phyloP scores from a whole-genome alignment of 768 basidiomycete genomes.

The Mycena kentingensis region DNA sequence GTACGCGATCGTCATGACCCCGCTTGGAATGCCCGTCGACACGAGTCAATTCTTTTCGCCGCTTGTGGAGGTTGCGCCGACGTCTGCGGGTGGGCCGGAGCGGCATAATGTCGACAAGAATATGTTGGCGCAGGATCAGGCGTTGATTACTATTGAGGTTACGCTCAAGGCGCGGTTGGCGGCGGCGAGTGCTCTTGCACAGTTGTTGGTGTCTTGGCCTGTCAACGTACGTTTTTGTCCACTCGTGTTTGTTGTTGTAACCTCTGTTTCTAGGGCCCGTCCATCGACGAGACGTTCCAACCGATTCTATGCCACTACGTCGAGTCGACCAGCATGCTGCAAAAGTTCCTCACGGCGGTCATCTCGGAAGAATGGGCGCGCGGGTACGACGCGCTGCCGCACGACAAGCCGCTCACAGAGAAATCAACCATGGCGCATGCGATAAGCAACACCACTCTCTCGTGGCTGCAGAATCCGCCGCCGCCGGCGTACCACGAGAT shows the following conservation, averaged over 20 bases:
- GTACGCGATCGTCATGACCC: slow-evolving; percentile 89
- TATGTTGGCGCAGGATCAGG: slow-evolving; percentile 88
- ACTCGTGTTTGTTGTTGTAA: neutral
- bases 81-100: slow-evolving; percentile 53
- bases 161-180: slow-evolving; percentile 80
- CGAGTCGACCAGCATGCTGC: slow-evolving; percentile 87
- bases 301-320: slow-evolving; percentile 79
- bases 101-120: slow-evolving; percentile 96
- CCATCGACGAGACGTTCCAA: slow-evolving; percentile 67
- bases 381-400: slow-evolving; percentile 42
- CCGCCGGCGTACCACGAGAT: slow-evolving; percentile 91
- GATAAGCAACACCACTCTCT: slow-evolving; percentile 66
- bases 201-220: slow-evolving; percentile 70
- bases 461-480: slow-evolving; percentile 71
- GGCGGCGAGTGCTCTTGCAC: slow-evolving; percentile 75
- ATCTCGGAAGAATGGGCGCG: slow-evolving; percentile 92
- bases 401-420: slow-evolving; percentile 49
- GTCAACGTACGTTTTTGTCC: slow-evolving; percentile 44
- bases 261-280: slow-evolving; percentile 29
- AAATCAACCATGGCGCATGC: slow-evolving; percentile 61
- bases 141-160: slow-evolving; percentile 74
- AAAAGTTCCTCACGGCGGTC: slow-evolving; percentile 82
- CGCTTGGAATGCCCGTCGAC: slow-evolving; percentile 80
- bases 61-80: slow-evolving; percentile 39
- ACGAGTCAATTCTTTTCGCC: slow-evolving; percentile 68